Evolutionary conservation across 2,329 filamentous ascomycete genomes (phyloP).

Genomic region (Zarea fungicola): DNA sequence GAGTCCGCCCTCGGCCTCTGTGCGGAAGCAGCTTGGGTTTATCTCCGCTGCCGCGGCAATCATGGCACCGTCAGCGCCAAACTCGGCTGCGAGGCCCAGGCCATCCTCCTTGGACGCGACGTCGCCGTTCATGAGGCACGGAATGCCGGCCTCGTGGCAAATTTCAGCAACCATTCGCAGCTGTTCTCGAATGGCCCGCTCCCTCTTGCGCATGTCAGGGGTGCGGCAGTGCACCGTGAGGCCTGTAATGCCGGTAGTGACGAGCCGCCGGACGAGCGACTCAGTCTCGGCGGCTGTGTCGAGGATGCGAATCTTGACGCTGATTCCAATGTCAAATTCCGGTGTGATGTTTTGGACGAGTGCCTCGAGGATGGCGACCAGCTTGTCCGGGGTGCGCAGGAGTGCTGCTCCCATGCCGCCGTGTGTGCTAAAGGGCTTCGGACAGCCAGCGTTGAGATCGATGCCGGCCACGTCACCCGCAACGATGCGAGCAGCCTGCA

Average conservation of each 20-base stretch:
- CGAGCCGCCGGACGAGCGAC: slow-evolving; percentile 69
- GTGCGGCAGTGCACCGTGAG: slow-evolving; percentile 95
- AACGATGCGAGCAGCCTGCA: slow-evolving; percentile 77
- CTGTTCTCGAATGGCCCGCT: slow-evolving; percentile 80
- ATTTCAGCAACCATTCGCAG: slow-evolving; percentile 76
- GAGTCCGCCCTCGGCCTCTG: slow-evolving; percentile 61
- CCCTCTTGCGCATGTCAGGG: slow-evolving; percentile 87
- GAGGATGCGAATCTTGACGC: slow-evolving; percentile 91
- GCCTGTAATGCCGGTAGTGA: slow-evolving; percentile 83
- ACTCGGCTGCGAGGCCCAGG: slow-evolving; percentile 66
- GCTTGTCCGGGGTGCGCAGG: slow-evolving; percentile 74
- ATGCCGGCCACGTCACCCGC: slow-evolving; percentile 87
- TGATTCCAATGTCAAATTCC: slow-evolving; percentile 83
- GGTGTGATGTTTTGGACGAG: slow-evolving; percentile 73
- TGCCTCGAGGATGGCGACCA: slow-evolving; percentile 76
- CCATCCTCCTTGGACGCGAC: slow-evolving; percentile 72
- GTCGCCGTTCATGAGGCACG: slow-evolving; percentile 94
- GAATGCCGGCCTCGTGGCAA: slow-evolving; percentile 79
- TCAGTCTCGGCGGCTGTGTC: slow-evolving; percentile 72
- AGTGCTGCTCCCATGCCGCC: slow-evolving; percentile 96
- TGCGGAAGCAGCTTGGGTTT: slow-evolving; percentile 83
- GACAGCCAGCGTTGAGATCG: slow-evolving; percentile 96
- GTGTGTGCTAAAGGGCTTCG: slow-evolving; percentile 89
- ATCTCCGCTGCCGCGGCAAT: slow-evolving; percentile 90
- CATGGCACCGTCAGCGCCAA: slow-evolving; percentile 90